Evolutionary conservation across 306 rosid genomes (phyloP).

Genomic region (Pachyrhizus erosus): DNA sequence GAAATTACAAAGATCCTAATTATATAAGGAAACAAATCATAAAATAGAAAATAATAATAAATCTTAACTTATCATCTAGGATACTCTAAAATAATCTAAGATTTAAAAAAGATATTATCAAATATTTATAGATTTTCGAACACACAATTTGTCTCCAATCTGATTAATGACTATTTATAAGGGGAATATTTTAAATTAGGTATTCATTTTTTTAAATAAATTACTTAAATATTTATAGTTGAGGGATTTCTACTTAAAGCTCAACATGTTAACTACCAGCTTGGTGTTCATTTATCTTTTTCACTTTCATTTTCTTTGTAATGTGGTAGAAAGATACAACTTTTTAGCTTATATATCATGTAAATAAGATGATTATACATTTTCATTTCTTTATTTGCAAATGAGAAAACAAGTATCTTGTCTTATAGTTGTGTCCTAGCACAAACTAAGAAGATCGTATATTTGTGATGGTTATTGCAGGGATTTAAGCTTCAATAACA

Average conservation of each 20-base stretch:
- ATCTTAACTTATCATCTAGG: no score
- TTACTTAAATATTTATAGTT: constrained; percentile 4
- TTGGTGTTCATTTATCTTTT: neutral
- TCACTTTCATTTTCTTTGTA: neutral
- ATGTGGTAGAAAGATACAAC: neutral
- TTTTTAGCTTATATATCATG: neutral
- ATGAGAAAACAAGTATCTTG: neutral
- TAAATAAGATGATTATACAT: neutral
- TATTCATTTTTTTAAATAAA: constrained; percentile 2
- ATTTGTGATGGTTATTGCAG: constrained; percentile 49
- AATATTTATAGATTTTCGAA: no score
- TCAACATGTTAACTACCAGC: neutral
- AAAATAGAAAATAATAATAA: no score
- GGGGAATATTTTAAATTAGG: neutral
- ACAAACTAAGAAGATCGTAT: neutral
- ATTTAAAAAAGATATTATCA: no score
- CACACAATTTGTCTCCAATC: neutral
- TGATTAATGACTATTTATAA: neutral
- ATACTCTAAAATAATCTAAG: no score
- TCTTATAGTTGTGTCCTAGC: constrained; percentile 5
- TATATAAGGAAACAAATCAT: no score
- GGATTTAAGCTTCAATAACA: constrained; percentile 91
- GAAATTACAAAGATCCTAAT: no score
- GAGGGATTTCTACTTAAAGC: neutral
- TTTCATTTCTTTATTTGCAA: neutral